Evolutionary conservation across 805 yeast genomes (phyloP).

Genomic region (Candida sonorensis): DNA sequence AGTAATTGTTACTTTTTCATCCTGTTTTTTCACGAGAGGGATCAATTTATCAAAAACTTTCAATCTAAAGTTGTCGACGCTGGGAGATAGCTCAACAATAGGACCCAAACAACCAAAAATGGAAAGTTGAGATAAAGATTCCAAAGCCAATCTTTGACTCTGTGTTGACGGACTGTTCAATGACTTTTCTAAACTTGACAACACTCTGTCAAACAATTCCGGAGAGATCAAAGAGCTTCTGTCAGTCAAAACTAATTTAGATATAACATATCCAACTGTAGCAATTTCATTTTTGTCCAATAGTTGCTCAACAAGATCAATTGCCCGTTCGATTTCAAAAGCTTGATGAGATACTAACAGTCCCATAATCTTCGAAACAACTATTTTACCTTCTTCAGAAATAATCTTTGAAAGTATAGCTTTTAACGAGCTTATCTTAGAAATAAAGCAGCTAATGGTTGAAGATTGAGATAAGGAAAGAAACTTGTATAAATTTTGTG

Average conservation of each 20-base stretch:
- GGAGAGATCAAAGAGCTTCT: conserved; percentile 16
- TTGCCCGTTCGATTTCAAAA: conserved; percentile 9
- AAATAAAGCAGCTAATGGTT: conserved; percentile 10
- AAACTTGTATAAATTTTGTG: conserved; percentile 15
- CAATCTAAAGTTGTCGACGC: conserved; percentile 15
- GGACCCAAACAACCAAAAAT: conserved; percentile 43
- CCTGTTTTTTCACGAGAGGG: conserved; percentile 42
- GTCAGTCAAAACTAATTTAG: conserved; percentile 36
- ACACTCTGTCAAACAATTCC: conserved; percentile 4
- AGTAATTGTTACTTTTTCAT: conserved; percentile 52
- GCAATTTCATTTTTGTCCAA: conserved; percentile 13
- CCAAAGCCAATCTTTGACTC: conserved; percentile 27
- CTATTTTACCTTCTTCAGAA: conserved; percentile 19
- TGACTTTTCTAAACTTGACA: conserved; percentile 18
- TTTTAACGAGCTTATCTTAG: conserved; percentile 9
- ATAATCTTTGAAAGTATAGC: conserved; percentile 10
- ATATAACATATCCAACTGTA: conserved; percentile 37
- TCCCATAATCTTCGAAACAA: conserved; percentile 21
- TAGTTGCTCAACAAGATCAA: conserved; percentile 4
- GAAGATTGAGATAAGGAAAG: conserved; percentile 19
- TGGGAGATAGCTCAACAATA: conserved; percentile 7
- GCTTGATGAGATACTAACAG: conserved; percentile 32
- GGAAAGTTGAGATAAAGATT: conserved; percentile 36
- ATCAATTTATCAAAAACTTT: conserved; percentile 25
- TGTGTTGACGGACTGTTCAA: conserved; percentile 16